Conservation (phyloP, 106 monocot species). For the Xerophyta viscosa region DNA sequence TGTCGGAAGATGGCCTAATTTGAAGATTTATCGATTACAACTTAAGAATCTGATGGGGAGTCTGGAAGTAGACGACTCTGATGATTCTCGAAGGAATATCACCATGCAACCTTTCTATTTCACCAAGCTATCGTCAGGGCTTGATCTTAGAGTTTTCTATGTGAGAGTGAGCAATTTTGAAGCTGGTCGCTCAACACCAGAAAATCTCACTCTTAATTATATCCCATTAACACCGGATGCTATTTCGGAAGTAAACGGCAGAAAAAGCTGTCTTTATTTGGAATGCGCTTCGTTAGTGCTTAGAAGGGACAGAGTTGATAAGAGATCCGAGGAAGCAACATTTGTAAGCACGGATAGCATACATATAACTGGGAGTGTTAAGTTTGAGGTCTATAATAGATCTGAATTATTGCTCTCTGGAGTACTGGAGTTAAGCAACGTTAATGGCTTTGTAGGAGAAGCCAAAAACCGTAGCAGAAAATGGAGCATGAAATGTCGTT, state of each 20-base stretch:
- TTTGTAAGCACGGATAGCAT: conserved; percentile 71
- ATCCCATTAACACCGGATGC: conserved; percentile 42
- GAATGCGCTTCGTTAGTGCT: conserved; percentile 47
- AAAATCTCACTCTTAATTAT: conserved; percentile 41
- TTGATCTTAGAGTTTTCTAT: conserved; percentile 53
- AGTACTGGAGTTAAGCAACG: background rate
- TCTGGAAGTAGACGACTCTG: conserved; percentile 10
- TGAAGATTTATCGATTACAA: too few relatives aligned
- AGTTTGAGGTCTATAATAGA: conserved; percentile 53
- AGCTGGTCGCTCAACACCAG: conserved; percentile 27
- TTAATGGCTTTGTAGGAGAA: conserved; percentile 6
- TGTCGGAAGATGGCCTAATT: too few relatives aligned
- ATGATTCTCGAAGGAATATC: conserved; percentile 36
- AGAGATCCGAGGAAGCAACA: conserved; percentile 56
- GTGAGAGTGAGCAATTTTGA: conserved; percentile 37
- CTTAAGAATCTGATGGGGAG: too few relatives aligned
- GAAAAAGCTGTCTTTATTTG: conserved; percentile 36
- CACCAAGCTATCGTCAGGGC: conserved; percentile 36
- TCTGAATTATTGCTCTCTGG: conserved; percentile 38
- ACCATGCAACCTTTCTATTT: conserved; percentile 59
- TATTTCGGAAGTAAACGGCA: conserved; percentile 59
- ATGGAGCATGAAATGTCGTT: conserved; percentile 23
- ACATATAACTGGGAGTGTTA: conserved; percentile 50
- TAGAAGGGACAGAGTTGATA: conserved; percentile 59
- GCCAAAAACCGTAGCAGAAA: conserved; percentile 4